phyloP scores from a whole-genome alignment of 208 protist species.

The Histomonas meleagridis region DNA sequence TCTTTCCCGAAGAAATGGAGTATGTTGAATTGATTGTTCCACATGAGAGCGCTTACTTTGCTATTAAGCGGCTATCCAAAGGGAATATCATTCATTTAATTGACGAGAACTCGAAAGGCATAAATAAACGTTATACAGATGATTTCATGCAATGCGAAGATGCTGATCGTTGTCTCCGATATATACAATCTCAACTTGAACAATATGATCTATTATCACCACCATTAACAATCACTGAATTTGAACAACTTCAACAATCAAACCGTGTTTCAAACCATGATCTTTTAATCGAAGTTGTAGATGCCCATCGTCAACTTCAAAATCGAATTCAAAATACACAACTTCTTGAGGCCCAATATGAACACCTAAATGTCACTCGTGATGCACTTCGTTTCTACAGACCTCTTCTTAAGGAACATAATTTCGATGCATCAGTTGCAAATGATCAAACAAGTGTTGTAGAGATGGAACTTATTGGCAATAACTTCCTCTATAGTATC shows the following conservation, averaged over 20 bases:
- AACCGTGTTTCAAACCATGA: not conserved
- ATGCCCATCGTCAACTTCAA: not conserved
- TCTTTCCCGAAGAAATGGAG: conserved; percentile 26
- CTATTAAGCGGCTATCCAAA: not conserved
- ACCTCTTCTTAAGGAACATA: not conserved
- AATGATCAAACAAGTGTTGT: not conserved
- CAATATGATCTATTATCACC: not conserved
- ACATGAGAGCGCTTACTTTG: not conserved
- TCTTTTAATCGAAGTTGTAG: not conserved
- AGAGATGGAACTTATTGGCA: not conserved
- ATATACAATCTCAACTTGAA: not conserved
- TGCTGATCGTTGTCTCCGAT: not conserved
- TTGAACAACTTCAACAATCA: too few relatives aligned
- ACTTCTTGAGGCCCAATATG: not conserved
- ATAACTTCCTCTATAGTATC: not conserved
- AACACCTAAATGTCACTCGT: not conserved
- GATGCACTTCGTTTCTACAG: not conserved
- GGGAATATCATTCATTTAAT: not conserved
- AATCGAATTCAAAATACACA: not conserved
- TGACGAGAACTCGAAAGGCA: not conserved
- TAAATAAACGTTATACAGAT: not conserved
- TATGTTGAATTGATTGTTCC: not conserved
- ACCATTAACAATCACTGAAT: not conserved
- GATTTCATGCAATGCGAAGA: conserved; percentile 1
- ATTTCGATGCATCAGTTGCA: too few relatives aligned